These are phyloP conservation scores for Boletus subparvulus DNA, from an alignment of 768 basidiomycete genomes.

Conservation along the genomic window DNA sequence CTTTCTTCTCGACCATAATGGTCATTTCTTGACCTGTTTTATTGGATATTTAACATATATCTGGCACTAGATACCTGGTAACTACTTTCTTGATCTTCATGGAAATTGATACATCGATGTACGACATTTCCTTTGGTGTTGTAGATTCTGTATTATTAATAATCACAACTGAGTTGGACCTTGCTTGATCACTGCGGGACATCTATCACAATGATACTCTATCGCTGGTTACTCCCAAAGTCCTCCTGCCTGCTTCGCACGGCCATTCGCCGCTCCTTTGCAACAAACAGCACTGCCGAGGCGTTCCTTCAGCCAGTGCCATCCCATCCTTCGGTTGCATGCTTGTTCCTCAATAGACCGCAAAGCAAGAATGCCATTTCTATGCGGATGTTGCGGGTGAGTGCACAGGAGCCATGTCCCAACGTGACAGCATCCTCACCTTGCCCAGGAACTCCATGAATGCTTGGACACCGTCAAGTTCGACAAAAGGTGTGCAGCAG, in stretches of 20 bases:
- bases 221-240: background rate
- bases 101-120: conserved; percentile 1
- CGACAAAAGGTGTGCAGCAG: conserved; percentile 54
- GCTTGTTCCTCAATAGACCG: conserved; percentile 78
- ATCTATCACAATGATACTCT: conserved; percentile 3
- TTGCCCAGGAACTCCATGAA: conserved; percentile 63
- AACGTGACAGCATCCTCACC: background rate
- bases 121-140: conserved; percentile 4
- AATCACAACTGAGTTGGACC: background rate
- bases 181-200: background rate
- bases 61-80: conserved; percentile 1
- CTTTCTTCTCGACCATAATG: background rate
- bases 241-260: background rate
- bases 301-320: conserved; percentile 50
- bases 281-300: conserved; percentile 26
- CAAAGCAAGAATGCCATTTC: conserved; percentile 89
- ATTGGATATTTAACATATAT: conserved; percentile 21
- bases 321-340: conserved; percentile 64
- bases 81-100: background rate
- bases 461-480: conserved; percentile 65
- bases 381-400: conserved; percentile 63
- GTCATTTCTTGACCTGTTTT: conserved; percentile 9
- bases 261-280: conserved; percentile 17
- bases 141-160: background rate
- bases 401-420: background rate